Percentiles rank a stretch among this genome's conserved stretches.
phyloP scores from a whole-genome alignment of 2,329 filamentous ascomycete genomes.

The Aphanocladium album region DNA sequence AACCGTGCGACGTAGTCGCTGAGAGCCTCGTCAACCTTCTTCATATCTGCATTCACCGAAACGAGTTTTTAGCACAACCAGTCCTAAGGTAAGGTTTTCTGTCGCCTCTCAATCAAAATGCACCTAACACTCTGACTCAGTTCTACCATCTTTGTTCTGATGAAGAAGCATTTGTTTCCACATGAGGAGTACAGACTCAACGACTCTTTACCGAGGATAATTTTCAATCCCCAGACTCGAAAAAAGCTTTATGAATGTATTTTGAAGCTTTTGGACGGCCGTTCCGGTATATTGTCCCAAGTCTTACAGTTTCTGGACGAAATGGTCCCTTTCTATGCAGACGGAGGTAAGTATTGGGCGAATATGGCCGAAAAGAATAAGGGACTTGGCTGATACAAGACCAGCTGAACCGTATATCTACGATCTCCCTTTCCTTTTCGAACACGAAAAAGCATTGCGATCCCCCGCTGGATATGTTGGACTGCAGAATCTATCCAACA shows the following conservation, averaged over 20 bases:
- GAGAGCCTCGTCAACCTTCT: constrained; percentile 27
- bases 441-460: constrained; percentile 63
- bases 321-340: constrained; percentile 34
- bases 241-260: constrained; percentile 57
- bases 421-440: constrained; percentile 57
- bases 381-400: constrained; percentile 33
- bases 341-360: constrained; percentile 32
- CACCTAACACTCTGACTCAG: constrained; percentile 19
- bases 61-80: constrained; percentile 19
- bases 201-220: constrained; percentile 30
- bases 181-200: constrained; percentile 25
- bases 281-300: constrained; percentile 41
- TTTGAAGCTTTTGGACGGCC: constrained; percentile 48
- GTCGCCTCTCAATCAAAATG: background rate
- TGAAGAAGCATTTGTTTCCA: constrained; percentile 64
- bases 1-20: constrained; percentile 25
- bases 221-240: constrained; percentile 53
- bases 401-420: constrained; percentile 51
- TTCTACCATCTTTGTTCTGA: constrained; percentile 37
- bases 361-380: constrained; percentile 32
- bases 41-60: constrained; percentile 26
- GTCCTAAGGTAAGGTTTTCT: constrained; percentile 22
- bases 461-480: constrained; percentile 80
- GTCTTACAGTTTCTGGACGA: constrained; percentile 40
- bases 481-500: constrained; percentile 87